Evolutionary conservation across 106 monocot genomes (phyloP), one percentile per base, ranked within the genome.

Genomic region (Allium cepa): DNA sequence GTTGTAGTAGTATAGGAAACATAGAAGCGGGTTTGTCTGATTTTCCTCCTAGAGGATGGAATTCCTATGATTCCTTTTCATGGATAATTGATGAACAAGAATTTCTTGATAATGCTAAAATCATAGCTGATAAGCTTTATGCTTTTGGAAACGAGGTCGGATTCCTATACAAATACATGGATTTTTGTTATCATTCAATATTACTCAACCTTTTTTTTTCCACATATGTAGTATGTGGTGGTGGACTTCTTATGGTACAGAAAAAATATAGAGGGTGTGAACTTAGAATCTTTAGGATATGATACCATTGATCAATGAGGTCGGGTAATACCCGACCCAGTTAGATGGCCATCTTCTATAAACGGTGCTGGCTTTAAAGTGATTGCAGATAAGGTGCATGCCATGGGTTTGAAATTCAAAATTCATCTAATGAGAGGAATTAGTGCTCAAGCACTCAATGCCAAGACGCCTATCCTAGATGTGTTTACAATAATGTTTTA

Each of bases 231-330:
- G n/a, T n/a, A n/a, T n/a, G n/a, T n/a, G n/a, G 88, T 92, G 64
- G 86, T 96, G 59, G 96, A 96, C 59, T 96, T 69, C 74, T 69
- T 96, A n/a, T 96, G 96, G 96, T 96, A 82, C 68, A 83, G 96
- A 68, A 92, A 88, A 75, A 77, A 80, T 59, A 78, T 73, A 3
- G 62, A 79, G 0, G 86, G 84, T 13, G 71, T 78, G 8, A 66
- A 59, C 8, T 28, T 59, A 45, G 84, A 92, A 60, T 77, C 96
- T 3, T 78, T 88, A 65, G 96, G 96, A 4, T 86, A 70, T 75
- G 96, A 92, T 64, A 73, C 56, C 55, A 75, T 92, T 71, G 96
- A 96, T 27, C 60, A 76, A 27, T 92, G 96, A 92, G 96, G 92
- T 0, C 67, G 96, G 47, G 77, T 88, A 11, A 58, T 80, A 13